These are phyloP conservation scores for Hygrophila difformis DNA, from an alignment of 257 asterid genomes.

Conservation along the genomic window DNA sequence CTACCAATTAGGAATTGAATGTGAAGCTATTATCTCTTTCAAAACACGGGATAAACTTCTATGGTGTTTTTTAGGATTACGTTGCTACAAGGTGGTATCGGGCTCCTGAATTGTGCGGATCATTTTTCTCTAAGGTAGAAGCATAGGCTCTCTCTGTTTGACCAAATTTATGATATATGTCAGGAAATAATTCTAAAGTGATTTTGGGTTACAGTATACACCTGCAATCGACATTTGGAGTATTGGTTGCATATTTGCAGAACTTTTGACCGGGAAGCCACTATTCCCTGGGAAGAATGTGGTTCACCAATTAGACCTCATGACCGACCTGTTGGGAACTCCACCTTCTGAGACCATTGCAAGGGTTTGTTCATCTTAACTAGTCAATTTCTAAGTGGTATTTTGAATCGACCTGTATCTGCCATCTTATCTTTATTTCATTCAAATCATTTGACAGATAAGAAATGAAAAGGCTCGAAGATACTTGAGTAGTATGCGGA, in stretches of 20 bases:
- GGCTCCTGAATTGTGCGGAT: constrained; percentile 96
- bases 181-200: no score
- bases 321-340: constrained; percentile 88
- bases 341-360: constrained; percentile 91
- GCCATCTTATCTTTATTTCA: constrained; percentile 17
- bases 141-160: no score
- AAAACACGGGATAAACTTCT: neutral
- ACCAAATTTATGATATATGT: no score
- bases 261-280: constrained; percentile 87
- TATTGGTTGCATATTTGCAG: constrained; percentile 93
- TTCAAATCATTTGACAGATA: constrained; percentile 44
- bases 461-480: constrained; percentile 97
- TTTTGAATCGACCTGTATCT: constrained; percentile 10
- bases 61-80: constrained; percentile 54
- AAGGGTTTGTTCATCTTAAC: constrained; percentile 52
- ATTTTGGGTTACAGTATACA: constrained; percentile 89
- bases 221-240: constrained; percentile 99
- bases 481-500: constrained; percentile 95
- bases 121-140: constrained; percentile 93
- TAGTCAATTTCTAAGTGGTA: neutral
- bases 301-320: constrained; percentile 91
- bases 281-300: constrained; percentile 96
- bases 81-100: constrained; percentile 98
- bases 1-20: no score
- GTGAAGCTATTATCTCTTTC: neutral